Conservation (phyloP, 2,329 filamentous ascomycete species). For the Emmonsiellopsis sp. region DNA sequence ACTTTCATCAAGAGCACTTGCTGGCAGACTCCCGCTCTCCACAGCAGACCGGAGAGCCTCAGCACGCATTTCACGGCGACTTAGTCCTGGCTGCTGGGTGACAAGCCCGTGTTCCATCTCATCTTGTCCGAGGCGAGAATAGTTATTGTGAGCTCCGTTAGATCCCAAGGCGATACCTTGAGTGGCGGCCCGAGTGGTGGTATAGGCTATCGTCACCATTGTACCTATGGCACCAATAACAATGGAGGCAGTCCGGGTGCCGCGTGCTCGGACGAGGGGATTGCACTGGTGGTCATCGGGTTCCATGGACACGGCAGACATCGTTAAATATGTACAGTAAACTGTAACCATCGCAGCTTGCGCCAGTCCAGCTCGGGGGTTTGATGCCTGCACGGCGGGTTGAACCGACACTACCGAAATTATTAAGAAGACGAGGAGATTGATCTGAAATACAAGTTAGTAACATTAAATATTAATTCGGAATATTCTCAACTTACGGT, state of each 20-base stretch:
- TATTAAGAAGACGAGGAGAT: constrained; percentile 71
- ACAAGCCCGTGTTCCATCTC: constrained; percentile 74
- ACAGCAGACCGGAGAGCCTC: constrained; percentile 86
- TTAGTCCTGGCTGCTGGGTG: constrained; percentile 66
- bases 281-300: constrained; percentile 93
- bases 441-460: constrained; percentile 48
- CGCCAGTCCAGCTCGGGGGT: constrained; percentile 88
- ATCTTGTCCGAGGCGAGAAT: constrained; percentile 56
- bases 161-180: constrained; percentile 58
- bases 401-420: constrained; percentile 83
- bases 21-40: constrained; percentile 79
- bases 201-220: constrained; percentile 95
- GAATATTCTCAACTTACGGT: constrained; percentile 43
- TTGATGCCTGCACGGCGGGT: constrained; percentile 80
- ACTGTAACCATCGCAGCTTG: constrained; percentile 95
- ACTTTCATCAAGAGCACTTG: constrained; percentile 72
- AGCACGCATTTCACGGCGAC: constrained; percentile 81
- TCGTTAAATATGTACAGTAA: constrained; percentile 97
- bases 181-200: constrained; percentile 89
- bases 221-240: constrained; percentile 91
- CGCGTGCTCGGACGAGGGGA: constrained; percentile 73
- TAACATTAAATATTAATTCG: background rate
- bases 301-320: constrained; percentile 98
- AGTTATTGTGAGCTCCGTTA: constrained; percentile 43
- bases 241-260: constrained; percentile 81